Evolutionary conservation across 2,329 filamentous ascomycete species (phyloP), one percentile per base, ranked within the genome.

Genomic region (Dryadomyces quercivorus): DNA sequence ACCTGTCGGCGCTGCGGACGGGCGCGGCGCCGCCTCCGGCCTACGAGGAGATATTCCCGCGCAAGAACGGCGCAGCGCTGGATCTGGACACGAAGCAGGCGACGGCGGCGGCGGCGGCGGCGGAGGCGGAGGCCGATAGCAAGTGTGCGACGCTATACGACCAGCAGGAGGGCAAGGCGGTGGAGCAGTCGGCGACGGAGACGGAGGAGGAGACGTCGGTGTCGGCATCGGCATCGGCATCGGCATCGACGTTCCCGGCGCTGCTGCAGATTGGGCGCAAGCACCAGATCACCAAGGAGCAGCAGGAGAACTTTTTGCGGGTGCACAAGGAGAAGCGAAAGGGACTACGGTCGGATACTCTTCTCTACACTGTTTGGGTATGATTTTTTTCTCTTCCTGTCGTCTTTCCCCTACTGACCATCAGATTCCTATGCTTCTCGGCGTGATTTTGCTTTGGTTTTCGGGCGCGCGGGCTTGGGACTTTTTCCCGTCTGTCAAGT

Each of bases 21-120:
- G 66, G 69, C 43, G 68, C 78, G 10, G 71, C 74, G 4, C 73
- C 78, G 36, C 86, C 86, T 9, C 88, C 88, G 10, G 80, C 88
- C 0, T 93, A 93, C 60, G 83, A 90, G 53, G 88, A 91, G 50
- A 79, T 93, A 31, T 93, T 82, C 65, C 40, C 61, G 55, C 52
- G 53, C 1, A 70, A 72, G 44, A 67, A 72, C 53, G 49, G 18
- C 31, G 10, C 7, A 5, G 9, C 6, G 7, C 8, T 4, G 10
- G 71, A 75, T 47, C 59, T 74, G 16, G 77, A 83, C 55, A 69
- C 68, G 22, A 84, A 85, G 66, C 75, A 78, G 61, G 70, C 75
- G 18, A 77, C 78, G n/a, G 79, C 77, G 1, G 72, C 74, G 9
- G 72, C 73, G 53, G 82, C 81, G 2, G 76, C 77, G 1, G 76